Base-by-base conservation (phyloP, 1,284 basidiomycete species). In the Fomes fomentarius region DNA sequence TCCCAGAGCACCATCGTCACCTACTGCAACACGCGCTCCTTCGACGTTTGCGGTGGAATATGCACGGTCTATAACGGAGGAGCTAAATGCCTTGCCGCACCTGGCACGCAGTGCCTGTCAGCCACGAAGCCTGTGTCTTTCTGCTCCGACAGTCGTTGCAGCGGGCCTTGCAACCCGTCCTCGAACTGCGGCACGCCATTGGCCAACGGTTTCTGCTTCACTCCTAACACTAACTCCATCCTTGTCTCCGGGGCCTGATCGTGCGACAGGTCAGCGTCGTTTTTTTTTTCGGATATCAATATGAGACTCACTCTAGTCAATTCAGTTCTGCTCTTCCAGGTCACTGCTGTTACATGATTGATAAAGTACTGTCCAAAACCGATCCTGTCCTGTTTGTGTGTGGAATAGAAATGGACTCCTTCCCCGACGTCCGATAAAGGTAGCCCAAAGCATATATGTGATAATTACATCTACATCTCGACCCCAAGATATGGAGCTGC, bases 21-120 rank as follows among this genome's bases (percentile, higher is more conserved):
- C 15, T 51, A 45, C 26, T 51, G 50, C 25, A 43, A 4, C 41
- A 30, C 11, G 17, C 50, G 50, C 35, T 5, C 24, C 3, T 10
- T 1, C 2, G 17, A 40, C 11, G 26, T 37, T 9, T 51, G 50
- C 12, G 50, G 42, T 1, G 42, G 42, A 1, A 1, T 8, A 1
- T 51, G 50, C 28, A 44, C 41, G 3, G 50, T 51, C 26, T 51
- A 45, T 21, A 40, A 1, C 35, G 50, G 50, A 2, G 34, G 34
- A 4, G 26, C 33, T 1, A 21, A 10, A 1, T 51, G 41, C 42
- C 41, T 51, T 14, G 14, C 8, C n/a, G 41, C 50, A 1, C 35
- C 50, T 6, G 17, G 30, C 42, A 44, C 41, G 28, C 15, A 10
- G 6, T 51, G 50, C 35, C 43, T 51, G n/a, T 15, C 17, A 4